These are phyloP conservation scores for Rubroboletus satanas DNA, from an alignment of 768 basidiomycete genomes.

Conservation along the genomic window DNA sequence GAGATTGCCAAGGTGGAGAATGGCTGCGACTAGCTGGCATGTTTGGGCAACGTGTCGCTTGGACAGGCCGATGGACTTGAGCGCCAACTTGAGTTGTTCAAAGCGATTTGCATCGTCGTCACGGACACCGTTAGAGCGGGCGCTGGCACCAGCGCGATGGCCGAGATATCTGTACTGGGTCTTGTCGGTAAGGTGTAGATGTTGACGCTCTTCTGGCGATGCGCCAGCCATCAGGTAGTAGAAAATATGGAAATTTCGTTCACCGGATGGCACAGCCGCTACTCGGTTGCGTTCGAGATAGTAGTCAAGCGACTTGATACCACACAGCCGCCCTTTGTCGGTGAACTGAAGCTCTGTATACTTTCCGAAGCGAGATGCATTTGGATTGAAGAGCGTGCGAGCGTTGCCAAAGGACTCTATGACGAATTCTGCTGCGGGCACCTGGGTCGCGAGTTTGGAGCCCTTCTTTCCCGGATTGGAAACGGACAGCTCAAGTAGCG, in stretches of 20 bases:
- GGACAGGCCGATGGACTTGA: slow-evolving; percentile 90
- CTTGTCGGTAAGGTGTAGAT: slow-evolving; percentile 80
- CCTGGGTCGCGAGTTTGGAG: slow-evolving; percentile 77
- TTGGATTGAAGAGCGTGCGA: slow-evolving; percentile 86
- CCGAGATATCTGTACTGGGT: slow-evolving; percentile 85
- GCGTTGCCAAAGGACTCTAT: slow-evolving; percentile 94
- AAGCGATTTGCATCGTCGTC: slow-evolving; percentile 87
- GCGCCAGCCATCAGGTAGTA: slow-evolving; percentile 95
- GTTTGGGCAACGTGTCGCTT: slow-evolving; percentile 95
- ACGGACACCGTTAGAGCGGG: slow-evolving; percentile 44
- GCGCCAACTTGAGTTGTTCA: slow-evolving; percentile 89
- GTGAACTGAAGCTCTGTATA: slow-evolving; percentile 98
- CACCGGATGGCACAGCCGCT: slow-evolving; percentile 81
- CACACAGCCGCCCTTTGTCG: slow-evolving; percentile 82
- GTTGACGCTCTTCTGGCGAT: slow-evolving; percentile 79
- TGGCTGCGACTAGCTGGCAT: slow-evolving; percentile 91
- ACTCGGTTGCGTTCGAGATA: slow-evolving; percentile 91
- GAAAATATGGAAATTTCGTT: slow-evolving; percentile 97
- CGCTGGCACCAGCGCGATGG: slow-evolving; percentile 48
- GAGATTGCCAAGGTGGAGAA: slow-evolving; percentile 94
- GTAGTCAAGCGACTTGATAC: slow-evolving; percentile 94
- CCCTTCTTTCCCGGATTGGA: slow-evolving; percentile 91
- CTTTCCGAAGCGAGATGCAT: slow-evolving; percentile 95
- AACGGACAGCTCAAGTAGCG: slow-evolving; percentile 86
- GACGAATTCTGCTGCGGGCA: slow-evolving; percentile 93